Base-by-base conservation (phyloP, 352 stramenopile genomes). In the Phytophthora crassamura region DNA sequence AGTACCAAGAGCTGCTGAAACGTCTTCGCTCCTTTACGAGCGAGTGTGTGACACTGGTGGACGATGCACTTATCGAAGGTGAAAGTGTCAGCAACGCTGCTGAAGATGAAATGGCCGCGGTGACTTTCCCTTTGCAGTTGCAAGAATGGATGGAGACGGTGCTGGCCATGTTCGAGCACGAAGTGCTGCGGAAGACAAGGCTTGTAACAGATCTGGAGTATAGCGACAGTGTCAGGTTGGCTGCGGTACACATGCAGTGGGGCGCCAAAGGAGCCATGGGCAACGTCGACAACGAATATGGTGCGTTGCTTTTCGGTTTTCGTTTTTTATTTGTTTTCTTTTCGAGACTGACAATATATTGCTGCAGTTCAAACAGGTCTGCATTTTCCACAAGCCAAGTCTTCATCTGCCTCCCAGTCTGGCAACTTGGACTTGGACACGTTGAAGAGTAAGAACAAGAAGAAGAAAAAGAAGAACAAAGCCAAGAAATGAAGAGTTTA, bases 141-240 rank as follows among this genome's bases (percentile, higher is more conserved):
- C 71, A 84, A 42, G 85, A 92, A 64, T 94, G 85, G 85, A 91
- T 90, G 77, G 81, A 91, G 59, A 89, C 77, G 28, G 85, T 91
- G 47, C 54, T 81, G 25, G 42, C 51, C 38, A 94, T 94, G 85
- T 77, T 80, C 48, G 80, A 91, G 60, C 78, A 73, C 50, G 85
- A 94, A 64, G 48, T 76, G 39, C 33, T 84, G 36, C 82, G 85
- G 40, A 91, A 91, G 66, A 70, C 67, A 20, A 41, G 65, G 51
- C 67, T 93, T 2, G 78, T 89, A 16, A 62, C 63, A 8, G 64
- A 81, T 16, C 36, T 90, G 45, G 84, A 82, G 64, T 91, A 89
- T 53, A 74, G 69, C 39, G 72, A 93, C 53, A 52, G 62, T 0
- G 52, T 9, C 11, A 73, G 72, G 38, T 53, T 89, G n/a, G 63